phyloP scores from a whole-genome alignment of 768 basidiomycete species.

The Phylloporus sp. region DNA sequence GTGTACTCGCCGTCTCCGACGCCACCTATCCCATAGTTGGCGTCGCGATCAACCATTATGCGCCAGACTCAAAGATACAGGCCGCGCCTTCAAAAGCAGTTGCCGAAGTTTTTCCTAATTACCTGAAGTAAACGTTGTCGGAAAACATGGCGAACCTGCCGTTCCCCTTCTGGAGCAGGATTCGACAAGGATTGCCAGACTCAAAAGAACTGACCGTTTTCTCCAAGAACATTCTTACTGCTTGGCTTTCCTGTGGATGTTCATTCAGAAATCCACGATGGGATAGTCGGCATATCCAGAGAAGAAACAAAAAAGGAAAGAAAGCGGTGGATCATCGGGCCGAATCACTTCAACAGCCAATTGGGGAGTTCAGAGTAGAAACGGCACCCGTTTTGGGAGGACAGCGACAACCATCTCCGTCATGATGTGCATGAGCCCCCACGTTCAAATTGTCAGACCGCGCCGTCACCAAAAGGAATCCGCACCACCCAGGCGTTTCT shows the following conservation, averaged over 20 bases:
- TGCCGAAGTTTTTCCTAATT: constrained; percentile 19
- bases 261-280: constrained; percentile 27
- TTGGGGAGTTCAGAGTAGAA: too few species aligned
- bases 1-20: constrained; percentile 15
- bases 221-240: constrained; percentile 14
- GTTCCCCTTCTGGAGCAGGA: constrained; percentile 6
- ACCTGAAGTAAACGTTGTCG: constrained; percentile 4
- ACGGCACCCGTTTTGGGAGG: too few species aligned
- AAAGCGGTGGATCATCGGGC: constrained; percentile 21
- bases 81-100: constrained; percentile 19
- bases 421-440: not conserved
- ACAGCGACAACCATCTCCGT: too few species aligned
- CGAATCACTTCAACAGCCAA: constrained; percentile 18
- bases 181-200: not conserved
- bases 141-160: constrained; percentile 16
- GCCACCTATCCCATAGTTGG: constrained; percentile 5
- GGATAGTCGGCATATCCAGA: constrained; percentile 16
- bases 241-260: constrained; percentile 23
- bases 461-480: constrained; percentile 1
- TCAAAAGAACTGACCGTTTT: constrained; percentile 9
- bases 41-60: not conserved
- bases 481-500: constrained; percentile 8
- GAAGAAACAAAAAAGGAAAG: constrained; percentile 16
- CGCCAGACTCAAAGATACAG: not conserved
- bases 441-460: not conserved